Evolutionary conservation across 2,329 filamentous ascomycete genomes (phyloP).

Genomic region (Fusarium sp.): DNA sequence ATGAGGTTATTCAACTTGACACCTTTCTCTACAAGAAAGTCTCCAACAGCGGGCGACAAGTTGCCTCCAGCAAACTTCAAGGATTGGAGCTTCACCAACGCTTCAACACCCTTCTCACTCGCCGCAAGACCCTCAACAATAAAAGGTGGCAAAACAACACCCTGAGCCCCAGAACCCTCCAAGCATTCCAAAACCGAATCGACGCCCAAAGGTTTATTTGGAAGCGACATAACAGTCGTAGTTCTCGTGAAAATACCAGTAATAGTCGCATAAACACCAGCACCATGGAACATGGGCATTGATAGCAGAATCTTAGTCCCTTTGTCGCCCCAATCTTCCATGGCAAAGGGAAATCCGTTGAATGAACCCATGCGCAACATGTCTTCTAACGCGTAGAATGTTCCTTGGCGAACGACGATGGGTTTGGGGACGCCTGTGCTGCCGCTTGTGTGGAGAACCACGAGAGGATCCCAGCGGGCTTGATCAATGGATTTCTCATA

Average conservation of each 20-base stretch:
- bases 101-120: background rate
- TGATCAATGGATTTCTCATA: background rate
- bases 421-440: conserved; percentile 11
- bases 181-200: background rate
- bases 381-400: background rate
- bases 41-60: background rate
- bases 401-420: background rate
- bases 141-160: background rate
- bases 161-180: background rate
- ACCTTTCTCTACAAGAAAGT: background rate
- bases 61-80: conserved; percentile 3
- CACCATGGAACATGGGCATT: conserved; percentile 16
- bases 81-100: background rate
- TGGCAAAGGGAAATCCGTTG: fast-evolving
- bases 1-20: background rate
- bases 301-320: background rate
- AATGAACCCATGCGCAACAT: fast-evolving
- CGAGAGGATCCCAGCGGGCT: conserved; percentile 5
- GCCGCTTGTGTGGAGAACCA: conserved; percentile 13
- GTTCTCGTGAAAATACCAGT: fast-evolving
- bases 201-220: background rate
- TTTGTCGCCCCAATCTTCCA: background rate
- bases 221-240: background rate
- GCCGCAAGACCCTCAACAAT: conserved; percentile 1
- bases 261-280: background rate